Conservation (phyloP, 805 yeast genomes). For the Wickerhamiella parazyma region DNA sequence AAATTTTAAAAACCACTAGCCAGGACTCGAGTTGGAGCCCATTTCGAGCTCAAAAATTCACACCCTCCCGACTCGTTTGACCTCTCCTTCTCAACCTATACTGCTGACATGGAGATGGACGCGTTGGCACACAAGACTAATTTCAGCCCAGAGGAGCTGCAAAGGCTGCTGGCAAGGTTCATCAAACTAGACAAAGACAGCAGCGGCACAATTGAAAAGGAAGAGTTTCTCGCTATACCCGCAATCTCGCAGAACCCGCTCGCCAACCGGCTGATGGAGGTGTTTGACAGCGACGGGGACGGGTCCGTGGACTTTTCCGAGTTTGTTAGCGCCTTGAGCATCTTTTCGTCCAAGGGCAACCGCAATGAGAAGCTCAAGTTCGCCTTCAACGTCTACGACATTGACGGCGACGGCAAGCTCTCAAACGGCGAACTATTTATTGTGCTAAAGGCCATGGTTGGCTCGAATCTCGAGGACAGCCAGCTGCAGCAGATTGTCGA, state of each 20-base stretch:
- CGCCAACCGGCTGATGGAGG: constrained; percentile 80
- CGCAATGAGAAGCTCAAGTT: constrained; percentile 71
- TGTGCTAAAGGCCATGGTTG: constrained; percentile 95
- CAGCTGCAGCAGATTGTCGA: constrained; percentile 96
- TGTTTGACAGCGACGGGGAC: constrained; percentile 82
- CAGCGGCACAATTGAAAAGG: constrained; percentile 80
- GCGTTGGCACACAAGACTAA: constrained; percentile 24
- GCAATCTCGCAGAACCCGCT: constrained; percentile 85
- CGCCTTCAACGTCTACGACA: constrained; percentile 88
- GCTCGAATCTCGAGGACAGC: constrained; percentile 68
- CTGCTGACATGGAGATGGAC: constrained; percentile 11
- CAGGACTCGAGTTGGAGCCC: too few relatives aligned
- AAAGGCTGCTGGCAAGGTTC: constrained; percentile 78
- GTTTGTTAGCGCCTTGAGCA: constrained; percentile 73
- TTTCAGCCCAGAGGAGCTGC: constrained; percentile 78
- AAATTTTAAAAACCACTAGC: too few relatives aligned
- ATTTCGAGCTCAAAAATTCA: too few relatives aligned
- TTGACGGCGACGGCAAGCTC: constrained; percentile 87
- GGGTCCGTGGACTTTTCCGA: constrained; percentile 95
- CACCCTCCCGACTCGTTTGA: too few relatives aligned
- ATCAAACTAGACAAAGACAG: constrained; percentile 91
- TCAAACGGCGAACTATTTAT: constrained; percentile 90
- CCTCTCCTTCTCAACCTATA: neutral
- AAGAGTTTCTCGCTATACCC: constrained; percentile 84
- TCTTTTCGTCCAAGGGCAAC: constrained; percentile 73